Percentiles rank a stretch among this genome's conserved stretches.
Evolutionary conservation across 371 early-diverging fungal genomes (phyloP).

Genomic region (Mucor lusitanicus): DNA sequence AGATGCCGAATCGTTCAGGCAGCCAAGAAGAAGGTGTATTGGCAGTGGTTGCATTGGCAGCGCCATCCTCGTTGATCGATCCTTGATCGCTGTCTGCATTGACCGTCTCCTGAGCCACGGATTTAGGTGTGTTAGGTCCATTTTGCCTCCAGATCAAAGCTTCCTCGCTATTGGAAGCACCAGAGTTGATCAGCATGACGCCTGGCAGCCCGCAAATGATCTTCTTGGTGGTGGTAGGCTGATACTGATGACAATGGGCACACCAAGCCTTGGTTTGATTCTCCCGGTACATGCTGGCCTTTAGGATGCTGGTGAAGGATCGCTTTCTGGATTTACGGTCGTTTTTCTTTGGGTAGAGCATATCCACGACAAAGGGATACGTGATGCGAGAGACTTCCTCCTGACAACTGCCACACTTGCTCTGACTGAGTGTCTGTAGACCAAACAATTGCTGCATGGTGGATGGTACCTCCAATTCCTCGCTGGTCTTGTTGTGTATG

Average conservation of each 20-base stretch:
- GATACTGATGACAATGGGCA: conserved; percentile 70
- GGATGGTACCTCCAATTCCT: conserved; percentile 36
- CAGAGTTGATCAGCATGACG: conserved; percentile 72
- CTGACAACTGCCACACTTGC: conserved; percentile 66
- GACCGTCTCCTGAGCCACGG: background rate
- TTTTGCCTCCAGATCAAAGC: conserved; percentile 54
- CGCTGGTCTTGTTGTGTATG: background rate
- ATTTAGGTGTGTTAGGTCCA: conserved; percentile 40
- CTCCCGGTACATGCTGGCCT: conserved; percentile 70
- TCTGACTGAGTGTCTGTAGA: conserved; percentile 61
- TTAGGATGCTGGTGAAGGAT: conserved; percentile 63
- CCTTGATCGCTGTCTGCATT: conserved; percentile 21
- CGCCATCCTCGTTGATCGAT: conserved; percentile 15
- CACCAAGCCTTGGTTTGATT: conserved; percentile 84
- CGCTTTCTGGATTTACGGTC: conserved; percentile 47
- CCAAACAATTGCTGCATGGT: conserved; percentile 78
- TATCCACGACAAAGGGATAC: conserved; percentile 79
- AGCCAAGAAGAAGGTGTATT: conserved; percentile 42
- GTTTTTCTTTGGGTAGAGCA: conserved; percentile 66
- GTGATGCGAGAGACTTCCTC: conserved; percentile 63
- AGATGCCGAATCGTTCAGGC: conserved; percentile 59
- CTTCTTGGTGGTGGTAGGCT: conserved; percentile 67
- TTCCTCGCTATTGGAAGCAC: conserved; percentile 59
- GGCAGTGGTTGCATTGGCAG: background rate
- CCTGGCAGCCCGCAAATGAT: conserved; percentile 64